These are phyloP conservation scores for Cladophialophora psammophila DNA, from an alignment of 2,329 filamentous ascomycete species.

Conservation along the genomic window DNA sequence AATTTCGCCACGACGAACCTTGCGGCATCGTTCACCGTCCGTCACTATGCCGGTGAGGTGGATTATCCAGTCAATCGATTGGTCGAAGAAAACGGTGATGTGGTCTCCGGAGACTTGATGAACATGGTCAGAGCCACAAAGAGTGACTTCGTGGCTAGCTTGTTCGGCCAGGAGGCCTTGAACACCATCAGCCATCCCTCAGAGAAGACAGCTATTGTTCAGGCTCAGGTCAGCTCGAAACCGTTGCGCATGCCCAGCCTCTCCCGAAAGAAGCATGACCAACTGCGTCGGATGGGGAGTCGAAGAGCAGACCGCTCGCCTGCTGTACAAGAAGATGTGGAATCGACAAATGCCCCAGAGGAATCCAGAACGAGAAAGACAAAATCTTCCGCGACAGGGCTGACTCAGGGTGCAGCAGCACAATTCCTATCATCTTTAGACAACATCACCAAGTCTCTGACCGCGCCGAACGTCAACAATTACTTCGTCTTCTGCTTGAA, in stretches of 20 bases:
- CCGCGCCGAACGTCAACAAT: conserved; percentile 81
- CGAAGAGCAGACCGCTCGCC: conserved; percentile 44
- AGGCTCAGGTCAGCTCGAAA: conserved; percentile 95
- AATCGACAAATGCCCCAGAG: conserved; percentile 33
- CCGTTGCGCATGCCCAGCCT: conserved; percentile 92
- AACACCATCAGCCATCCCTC: conserved; percentile 93
- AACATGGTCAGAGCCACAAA: conserved; percentile 89
- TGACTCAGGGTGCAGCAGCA: conserved; percentile 82
- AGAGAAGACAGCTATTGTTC: conserved; percentile 88
- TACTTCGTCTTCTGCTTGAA: conserved; percentile 99
- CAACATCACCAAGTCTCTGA: conserved; percentile 87
- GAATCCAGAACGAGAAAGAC: conserved; percentile 40
- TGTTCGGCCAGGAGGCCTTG: conserved; percentile 95
- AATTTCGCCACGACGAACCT: conserved; percentile 88
- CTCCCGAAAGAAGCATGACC: conserved; percentile 76
- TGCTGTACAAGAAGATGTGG: conserved; percentile 52
- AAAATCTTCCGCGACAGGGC: conserved; percentile 50
- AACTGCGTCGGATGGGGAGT: conserved; percentile 56
- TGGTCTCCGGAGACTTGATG: conserved; percentile 94
- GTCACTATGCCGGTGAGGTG: conserved; percentile 95
- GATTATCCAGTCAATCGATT: conserved; percentile 89
- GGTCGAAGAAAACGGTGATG: conserved; percentile 93
- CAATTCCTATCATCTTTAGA: conserved; percentile 91
- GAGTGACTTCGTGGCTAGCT: conserved; percentile 84
- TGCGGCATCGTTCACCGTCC: conserved; percentile 83